Conservation (phyloP, 2,329 filamentous ascomycete genomes). For the Exserohilum turcica region DNA sequence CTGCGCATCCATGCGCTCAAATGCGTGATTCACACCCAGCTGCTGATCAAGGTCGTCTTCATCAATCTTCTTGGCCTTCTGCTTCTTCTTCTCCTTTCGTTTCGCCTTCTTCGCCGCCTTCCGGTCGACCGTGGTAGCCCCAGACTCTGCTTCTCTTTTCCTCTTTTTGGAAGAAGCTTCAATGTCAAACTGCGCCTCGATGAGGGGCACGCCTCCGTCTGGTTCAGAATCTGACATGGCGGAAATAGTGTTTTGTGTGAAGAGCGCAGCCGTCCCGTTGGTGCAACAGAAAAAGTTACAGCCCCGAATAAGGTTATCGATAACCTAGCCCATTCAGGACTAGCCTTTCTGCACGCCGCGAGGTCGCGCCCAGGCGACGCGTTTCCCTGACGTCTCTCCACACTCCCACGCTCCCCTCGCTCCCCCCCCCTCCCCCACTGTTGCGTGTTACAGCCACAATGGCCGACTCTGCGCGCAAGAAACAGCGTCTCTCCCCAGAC, state of each 20-base stretch:
- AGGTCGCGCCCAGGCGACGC: conserved; percentile 28
- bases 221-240: conserved; percentile 54
- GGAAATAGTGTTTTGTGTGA: conserved; percentile 30
- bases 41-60: conserved; percentile 59
- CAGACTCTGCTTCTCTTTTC: conserved; percentile 47
- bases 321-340: conserved; percentile 22
- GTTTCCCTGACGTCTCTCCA: conserved; percentile 28
- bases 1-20: conserved; percentile 80
- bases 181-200: conserved; percentile 49
- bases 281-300: conserved; percentile 31
- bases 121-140: conserved; percentile 41
- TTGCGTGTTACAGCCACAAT: conserved; percentile 26
- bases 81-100: conserved; percentile 62
- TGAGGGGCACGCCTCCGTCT: conserved; percentile 51
- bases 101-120: conserved; percentile 45
- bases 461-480: conserved; percentile 46
- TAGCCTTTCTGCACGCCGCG: conserved; percentile 5
- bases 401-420: conserved; percentile 18
- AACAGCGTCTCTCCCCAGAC: conserved; percentile 41
- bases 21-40: conserved; percentile 72
- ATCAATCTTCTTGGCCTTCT: conserved; percentile 66
- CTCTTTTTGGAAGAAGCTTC: conserved; percentile 47
- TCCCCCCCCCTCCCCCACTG: too few species aligned
- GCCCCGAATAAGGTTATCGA: conserved; percentile 37
- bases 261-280: conserved; percentile 16